These are phyloP conservation scores for Laburnicola sp. DNA, from an alignment of 2,329 filamentous ascomycete species.

Conservation along the genomic window DNA sequence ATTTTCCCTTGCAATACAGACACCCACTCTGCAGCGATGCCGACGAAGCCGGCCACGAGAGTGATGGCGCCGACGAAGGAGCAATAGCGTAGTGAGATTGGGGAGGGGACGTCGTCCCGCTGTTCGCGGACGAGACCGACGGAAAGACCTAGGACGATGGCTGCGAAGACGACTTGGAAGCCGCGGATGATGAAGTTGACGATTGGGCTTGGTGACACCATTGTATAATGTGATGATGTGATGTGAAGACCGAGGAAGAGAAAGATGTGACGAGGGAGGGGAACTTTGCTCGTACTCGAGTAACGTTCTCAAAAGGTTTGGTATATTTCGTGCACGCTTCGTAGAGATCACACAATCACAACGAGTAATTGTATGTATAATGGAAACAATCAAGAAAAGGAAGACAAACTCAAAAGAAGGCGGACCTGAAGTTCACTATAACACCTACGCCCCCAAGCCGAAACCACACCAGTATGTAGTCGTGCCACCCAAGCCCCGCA, in stretches of 20 bases:
- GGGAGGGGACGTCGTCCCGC: conserved; percentile 11
- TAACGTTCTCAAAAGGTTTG: background rate
- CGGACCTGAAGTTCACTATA: background rate
- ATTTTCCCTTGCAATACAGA: conserved; percentile 19
- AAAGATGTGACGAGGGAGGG: background rate
- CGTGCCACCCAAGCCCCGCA: background rate
- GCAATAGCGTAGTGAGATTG: conserved; percentile 15
- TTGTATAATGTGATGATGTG: conserved; percentile 1
- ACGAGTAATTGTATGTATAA: background rate
- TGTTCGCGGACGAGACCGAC: conserved; percentile 24
- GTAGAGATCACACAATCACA: background rate
- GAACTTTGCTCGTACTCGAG: background rate
- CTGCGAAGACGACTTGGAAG: conserved; percentile 25
- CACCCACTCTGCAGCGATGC: conserved; percentile 20
- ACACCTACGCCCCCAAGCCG: background rate
- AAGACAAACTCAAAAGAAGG: background rate
- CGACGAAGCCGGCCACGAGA: conserved; percentile 21
- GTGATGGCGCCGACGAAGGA: conserved; percentile 24
- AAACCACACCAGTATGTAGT: background rate
- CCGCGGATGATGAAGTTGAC: conserved; percentile 22
- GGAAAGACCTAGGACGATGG: conserved; percentile 26
- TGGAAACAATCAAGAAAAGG: background rate
- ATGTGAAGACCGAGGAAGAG: background rate
- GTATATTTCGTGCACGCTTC: background rate
- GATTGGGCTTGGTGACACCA: background rate